phyloP scores from a whole-genome alignment of 345 rosid genomes.

The Camelina sativa region DNA sequence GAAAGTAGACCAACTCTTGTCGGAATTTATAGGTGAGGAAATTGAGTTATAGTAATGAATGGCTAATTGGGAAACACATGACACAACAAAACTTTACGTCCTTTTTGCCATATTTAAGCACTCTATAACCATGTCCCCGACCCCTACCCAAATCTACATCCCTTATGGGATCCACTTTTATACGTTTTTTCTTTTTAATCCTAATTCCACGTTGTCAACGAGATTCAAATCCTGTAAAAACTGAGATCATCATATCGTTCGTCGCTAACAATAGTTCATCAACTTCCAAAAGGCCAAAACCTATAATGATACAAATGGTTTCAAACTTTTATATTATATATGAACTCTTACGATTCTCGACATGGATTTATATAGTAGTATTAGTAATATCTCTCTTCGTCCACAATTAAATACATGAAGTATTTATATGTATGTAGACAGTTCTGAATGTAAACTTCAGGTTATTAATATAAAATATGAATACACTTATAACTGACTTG shows the following conservation, averaged over 20 bases:
- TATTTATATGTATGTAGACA: slow-evolving; percentile 12
- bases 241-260: background rate
- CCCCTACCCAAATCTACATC: slow-evolving; percentile 40
- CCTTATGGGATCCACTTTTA: slow-evolving; percentile 16
- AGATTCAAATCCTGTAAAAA: background rate
- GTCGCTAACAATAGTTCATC: background rate
- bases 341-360: background rate
- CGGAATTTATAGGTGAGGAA: slow-evolving; percentile 36
- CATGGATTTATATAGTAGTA: background rate
- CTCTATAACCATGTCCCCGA: slow-evolving; percentile 36
- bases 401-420: background rate
- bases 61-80: slow-evolving; percentile 45
- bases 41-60: slow-evolving; percentile 31
- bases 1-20: slow-evolving; percentile 36
- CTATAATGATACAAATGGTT: background rate
- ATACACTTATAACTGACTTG: slow-evolving; percentile 18
- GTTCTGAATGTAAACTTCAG: slow-evolving; percentile 12
- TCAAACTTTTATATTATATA: background rate
- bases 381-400: background rate
- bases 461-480: slow-evolving; percentile 7
- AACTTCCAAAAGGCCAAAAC: background rate
- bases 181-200: background rate
- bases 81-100: slow-evolving; percentile 44
- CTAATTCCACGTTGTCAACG: slow-evolving; percentile 21
- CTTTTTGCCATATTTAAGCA: slow-evolving; percentile 42